These are phyloP conservation scores for Yarrowia sp. DNA, from an alignment of 805 yeast species.

Conservation along the genomic window DNA sequence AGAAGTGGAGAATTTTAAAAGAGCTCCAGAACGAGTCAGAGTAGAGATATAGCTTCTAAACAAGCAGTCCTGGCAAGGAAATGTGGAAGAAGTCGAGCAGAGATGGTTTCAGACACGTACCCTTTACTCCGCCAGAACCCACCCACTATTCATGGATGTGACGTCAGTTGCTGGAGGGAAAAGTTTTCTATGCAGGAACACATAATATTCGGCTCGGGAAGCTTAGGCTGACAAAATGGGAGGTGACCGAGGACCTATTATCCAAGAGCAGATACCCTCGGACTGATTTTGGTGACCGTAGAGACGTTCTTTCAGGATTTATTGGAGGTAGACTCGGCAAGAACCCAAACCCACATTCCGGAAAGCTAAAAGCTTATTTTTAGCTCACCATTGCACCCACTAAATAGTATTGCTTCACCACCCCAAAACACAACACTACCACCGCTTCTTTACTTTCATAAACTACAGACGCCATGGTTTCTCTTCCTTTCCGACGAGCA, in stretches of 20 bases:
- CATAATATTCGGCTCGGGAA: neutral
- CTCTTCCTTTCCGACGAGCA: conserved; percentile 15
- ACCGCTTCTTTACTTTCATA: neutral
- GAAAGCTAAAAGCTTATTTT: neutral
- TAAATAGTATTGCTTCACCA: neutral
- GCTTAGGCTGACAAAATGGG: too few relatives aligned
- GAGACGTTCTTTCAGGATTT: neutral
- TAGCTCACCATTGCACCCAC: neutral
- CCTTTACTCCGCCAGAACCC: neutral
- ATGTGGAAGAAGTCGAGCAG: neutral
- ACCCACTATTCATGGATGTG: too few relatives aligned
- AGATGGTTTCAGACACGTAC: neutral
- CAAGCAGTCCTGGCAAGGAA: neutral
- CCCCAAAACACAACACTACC: neutral
- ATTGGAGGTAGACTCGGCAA: neutral
- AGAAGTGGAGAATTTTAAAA: neutral
- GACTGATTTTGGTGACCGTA: neutral
- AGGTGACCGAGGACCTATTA: neutral
- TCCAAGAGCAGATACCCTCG: neutral
- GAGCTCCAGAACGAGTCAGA: neutral
- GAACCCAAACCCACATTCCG: conserved; percentile 14
- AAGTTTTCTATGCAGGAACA: conserved; percentile 16
- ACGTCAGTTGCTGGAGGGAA: neutral
- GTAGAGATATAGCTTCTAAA: neutral
- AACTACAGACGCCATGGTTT: conserved; percentile 10